Conservation (phyloP, 2,329 filamentous ascomycete genomes). For the Fusarium graminum region DNA sequence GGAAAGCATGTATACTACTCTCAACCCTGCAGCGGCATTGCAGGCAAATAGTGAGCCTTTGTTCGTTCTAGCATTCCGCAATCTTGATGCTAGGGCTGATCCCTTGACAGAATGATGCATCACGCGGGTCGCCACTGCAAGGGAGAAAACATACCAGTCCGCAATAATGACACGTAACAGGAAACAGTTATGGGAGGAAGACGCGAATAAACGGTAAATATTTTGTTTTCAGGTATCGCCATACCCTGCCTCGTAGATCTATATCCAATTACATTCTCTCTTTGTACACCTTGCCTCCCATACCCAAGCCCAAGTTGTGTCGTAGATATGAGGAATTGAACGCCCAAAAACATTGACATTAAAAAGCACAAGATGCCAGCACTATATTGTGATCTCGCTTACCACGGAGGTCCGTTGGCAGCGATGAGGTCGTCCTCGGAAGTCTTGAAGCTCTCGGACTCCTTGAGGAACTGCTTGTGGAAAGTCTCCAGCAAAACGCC, state of each 20-base stretch:
- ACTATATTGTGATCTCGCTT: neutral
- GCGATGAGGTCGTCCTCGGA: constrained; percentile 27
- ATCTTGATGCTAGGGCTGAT: too few relatives aligned
- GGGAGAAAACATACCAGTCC: neutral
- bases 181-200: too few relatives aligned
- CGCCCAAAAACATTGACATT: constrained; percentile 7
- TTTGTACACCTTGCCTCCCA: constrained; percentile 16
- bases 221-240: constrained; percentile 5
- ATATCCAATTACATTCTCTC: constrained; percentile 26
- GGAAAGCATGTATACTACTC: too few relatives aligned
- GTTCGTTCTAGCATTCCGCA: too few relatives aligned
- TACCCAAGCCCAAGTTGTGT: neutral
- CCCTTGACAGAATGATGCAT: neutral
- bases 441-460: constrained; percentile 38
- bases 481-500: constrained; percentile 54
- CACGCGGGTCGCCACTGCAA: neutral
- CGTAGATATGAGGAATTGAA: constrained; percentile 5
- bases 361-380: constrained; percentile 19
- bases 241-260: neutral
- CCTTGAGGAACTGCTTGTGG: constrained; percentile 53
- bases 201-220: neutral
- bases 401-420: constrained; percentile 25
- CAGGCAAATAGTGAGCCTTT: too few relatives aligned
- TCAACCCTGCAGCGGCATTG: too few relatives aligned
- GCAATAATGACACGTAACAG: neutral